Evolutionary conservation across 805 yeast genomes (phyloP).

Genomic region (Pichia heedii): DNA sequence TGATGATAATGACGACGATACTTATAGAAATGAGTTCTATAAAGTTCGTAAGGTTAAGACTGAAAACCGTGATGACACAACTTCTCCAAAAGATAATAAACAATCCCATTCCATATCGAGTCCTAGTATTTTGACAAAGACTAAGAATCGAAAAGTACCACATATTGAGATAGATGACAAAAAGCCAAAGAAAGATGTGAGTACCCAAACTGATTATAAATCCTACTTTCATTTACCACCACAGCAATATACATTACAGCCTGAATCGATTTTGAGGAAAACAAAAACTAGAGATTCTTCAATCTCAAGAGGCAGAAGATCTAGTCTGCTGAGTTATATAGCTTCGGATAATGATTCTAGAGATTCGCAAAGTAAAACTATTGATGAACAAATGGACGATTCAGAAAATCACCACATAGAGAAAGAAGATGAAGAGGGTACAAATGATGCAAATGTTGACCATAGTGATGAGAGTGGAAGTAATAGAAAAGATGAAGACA

Average conservation of each 20-base stretch:
- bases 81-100: no score
- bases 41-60: background rate
- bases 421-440: background rate
- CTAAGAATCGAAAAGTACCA: background rate
- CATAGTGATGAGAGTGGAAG: background rate
- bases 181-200: background rate
- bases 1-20: background rate
- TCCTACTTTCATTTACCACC: background rate
- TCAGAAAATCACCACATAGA: background rate
- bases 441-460: background rate
- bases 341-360: background rate
- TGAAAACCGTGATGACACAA: background rate
- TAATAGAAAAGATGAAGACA: background rate
- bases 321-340: background rate
- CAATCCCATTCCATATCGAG: background rate
- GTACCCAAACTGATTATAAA: conserved; percentile 4
- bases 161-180: conserved; percentile 5
- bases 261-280: conserved; percentile 4
- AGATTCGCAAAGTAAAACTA: background rate
- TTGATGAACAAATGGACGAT: background rate
- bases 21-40: no score
- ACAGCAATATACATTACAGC: background rate
- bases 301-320: background rate
- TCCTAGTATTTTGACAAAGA: no score
- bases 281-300: background rate